phyloP scores from a whole-genome alignment of 176 grass and related monocot genomes.

The Eremochloa ophiuroides region DNA sequence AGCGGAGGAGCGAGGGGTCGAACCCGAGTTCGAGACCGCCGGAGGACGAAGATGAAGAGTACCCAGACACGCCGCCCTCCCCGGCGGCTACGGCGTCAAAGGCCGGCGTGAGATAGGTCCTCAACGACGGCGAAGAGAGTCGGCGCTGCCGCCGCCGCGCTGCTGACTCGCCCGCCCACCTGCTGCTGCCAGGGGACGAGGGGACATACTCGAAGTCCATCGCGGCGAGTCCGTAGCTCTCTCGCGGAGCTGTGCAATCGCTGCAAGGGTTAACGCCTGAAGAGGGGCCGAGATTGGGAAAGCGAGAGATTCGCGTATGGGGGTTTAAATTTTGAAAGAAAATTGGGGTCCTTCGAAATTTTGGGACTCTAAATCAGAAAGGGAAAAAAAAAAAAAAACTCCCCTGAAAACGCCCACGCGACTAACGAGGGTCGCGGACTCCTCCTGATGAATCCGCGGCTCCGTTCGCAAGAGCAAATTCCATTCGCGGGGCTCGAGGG shows the following conservation, averaged over 20 bases:
- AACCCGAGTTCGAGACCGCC: slow-evolving; percentile 41
- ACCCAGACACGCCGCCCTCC: not conserved
- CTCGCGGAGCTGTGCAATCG: not conserved
- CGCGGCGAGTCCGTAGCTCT: not conserved
- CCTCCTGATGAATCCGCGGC: not conserved
- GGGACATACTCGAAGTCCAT: slow-evolving; percentile 42
- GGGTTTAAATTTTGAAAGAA: not conserved
- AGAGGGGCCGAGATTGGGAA: not conserved
- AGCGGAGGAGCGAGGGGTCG: slow-evolving; percentile 52
- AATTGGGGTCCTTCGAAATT: not conserved
- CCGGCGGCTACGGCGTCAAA: slow-evolving; percentile 42
- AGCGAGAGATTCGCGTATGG: not conserved
- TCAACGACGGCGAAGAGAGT: slow-evolving; percentile 36
- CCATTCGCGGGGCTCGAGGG: not conserved
- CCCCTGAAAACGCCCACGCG: not conserved
- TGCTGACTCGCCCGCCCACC: slow-evolving; percentile 28
- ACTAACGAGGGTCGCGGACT: not conserved
- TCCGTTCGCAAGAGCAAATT: not conserved
- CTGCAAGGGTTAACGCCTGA: not conserved
- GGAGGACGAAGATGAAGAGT: slow-evolving; percentile 22
- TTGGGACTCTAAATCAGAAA: not conserved
- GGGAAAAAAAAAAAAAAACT: not conserved
- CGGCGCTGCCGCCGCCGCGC: slow-evolving; percentile 39
- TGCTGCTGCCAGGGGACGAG: slow-evolving; percentile 23
- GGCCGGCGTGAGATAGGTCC: slow-evolving; percentile 42